Evolutionary conservation across 2,329 filamentous ascomycete genomes (phyloP).

Genomic region (Sporothrix curviconia): DNA sequence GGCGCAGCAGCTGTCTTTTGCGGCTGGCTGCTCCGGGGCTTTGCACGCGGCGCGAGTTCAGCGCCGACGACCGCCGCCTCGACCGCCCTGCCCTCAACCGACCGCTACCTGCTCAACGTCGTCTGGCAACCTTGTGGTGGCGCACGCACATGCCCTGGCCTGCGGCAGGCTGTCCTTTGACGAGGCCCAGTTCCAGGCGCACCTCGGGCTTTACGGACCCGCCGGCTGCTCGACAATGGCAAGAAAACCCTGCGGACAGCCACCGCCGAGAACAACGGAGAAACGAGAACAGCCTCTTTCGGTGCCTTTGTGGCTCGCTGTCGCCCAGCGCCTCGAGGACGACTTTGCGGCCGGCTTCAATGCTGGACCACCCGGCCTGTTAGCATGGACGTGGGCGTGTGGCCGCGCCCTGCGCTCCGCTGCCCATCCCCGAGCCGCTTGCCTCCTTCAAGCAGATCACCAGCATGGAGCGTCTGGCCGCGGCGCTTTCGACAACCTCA

Average conservation of each 20-base stretch:
- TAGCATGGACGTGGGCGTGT: constrained; percentile 73
- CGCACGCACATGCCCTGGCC: constrained; percentile 45
- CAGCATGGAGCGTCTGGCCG: constrained; percentile 50
- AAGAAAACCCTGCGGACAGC: not conserved
- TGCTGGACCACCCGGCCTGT: constrained; percentile 67
- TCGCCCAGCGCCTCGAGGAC: constrained; percentile 39
- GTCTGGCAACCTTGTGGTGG: constrained; percentile 49
- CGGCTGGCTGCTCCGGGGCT: too few relatives aligned
- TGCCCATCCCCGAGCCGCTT: constrained; percentile 44
- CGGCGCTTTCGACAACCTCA: constrained; percentile 54
- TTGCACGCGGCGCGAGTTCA: not conserved
- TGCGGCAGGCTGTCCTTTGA: constrained; percentile 41
- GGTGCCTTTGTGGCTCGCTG: constrained; percentile 33
- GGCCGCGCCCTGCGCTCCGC: constrained; percentile 66
- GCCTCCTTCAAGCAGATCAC: constrained; percentile 39
- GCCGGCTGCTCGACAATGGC: constrained; percentile 26
- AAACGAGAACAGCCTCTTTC: not conserved
- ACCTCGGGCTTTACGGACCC: constrained; percentile 49
- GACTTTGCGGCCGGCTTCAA: constrained; percentile 65
- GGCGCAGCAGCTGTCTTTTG: constrained; percentile 23
- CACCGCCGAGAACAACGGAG: not conserved
- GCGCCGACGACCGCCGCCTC: not conserved
- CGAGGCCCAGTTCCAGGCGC: constrained; percentile 58
- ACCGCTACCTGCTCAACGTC: constrained; percentile 28
- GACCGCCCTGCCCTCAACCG: too few relatives aligned